phyloP scores from a whole-genome alignment of 345 rosid species.

The Eucalyptus marginata region DNA sequence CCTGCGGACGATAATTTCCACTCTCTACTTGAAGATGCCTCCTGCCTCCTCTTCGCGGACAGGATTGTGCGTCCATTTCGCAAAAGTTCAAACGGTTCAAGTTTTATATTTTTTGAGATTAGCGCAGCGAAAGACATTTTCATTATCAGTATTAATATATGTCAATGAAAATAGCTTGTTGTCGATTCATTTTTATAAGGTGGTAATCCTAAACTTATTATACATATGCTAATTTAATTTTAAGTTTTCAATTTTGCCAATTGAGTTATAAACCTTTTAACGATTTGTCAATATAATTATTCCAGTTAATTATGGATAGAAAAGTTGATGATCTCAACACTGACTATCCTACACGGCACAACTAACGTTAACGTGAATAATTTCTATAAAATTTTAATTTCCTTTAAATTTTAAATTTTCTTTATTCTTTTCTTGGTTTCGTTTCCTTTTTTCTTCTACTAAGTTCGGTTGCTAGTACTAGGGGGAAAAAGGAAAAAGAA shows the following conservation, averaged over 20 bases:
- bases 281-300: fast-evolving
- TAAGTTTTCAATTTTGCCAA: fast-evolving
- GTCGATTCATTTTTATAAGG: background rate
- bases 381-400: background rate
- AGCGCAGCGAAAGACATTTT: background rate
- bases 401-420: background rate
- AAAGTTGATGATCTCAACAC: too few species aligned
- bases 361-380: fast-evolving
- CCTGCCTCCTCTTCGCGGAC: background rate
- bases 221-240: fast-evolving
- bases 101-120: too few species aligned
- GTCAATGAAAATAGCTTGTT: background rate
- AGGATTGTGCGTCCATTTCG: background rate
- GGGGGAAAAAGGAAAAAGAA: fast-evolving
- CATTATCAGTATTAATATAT: fast-evolving
- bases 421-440: too few species aligned
- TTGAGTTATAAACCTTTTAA: fast-evolving
- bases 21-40: background rate
- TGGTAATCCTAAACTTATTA: background rate
- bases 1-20: background rate
- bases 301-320: fast-evolving
- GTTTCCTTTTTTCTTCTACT: background rate
- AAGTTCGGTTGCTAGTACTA: background rate
- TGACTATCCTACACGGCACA: fast-evolving
- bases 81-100: background rate